Evolutionary conservation across 179 eudicot species (phyloP).

Genomic region (Pouteria campechiana): DNA sequence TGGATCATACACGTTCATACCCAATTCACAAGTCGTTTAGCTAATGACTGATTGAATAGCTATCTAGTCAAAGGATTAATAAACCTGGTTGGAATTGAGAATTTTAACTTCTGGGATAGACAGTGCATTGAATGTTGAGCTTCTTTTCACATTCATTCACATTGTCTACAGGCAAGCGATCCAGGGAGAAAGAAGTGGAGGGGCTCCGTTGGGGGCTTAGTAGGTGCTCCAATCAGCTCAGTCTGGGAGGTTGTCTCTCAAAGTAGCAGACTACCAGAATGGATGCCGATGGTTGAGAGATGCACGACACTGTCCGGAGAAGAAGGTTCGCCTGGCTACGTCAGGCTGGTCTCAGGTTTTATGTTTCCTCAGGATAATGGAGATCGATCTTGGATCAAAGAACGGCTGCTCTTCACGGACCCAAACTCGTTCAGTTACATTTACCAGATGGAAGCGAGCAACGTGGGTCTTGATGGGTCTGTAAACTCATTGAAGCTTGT

Average conservation of each 20-base stretch:
- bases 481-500: slow-evolving; percentile 18
- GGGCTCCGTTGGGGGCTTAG: slow-evolving; percentile 26
- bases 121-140: too few relatives aligned
- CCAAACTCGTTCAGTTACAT: slow-evolving; percentile 9
- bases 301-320: slow-evolving; percentile 19
- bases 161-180: slow-evolving; percentile 3
- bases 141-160: neutral
- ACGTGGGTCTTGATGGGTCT: slow-evolving; percentile 31
- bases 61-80: neutral
- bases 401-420: slow-evolving; percentile 19
- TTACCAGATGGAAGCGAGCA: slow-evolving; percentile 27
- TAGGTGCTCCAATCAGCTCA: slow-evolving; percentile 25
- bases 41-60: too few relatives aligned
- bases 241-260: slow-evolving; percentile 26
- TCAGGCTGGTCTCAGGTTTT: slow-evolving; percentile 29
- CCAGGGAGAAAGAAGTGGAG: slow-evolving; percentile 11
- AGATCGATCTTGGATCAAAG: slow-evolving; percentile 41
- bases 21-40: too few relatives aligned
- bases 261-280: slow-evolving; percentile 16
- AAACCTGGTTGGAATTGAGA: slow-evolving; percentile 6
- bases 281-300: slow-evolving; percentile 36
- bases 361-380: slow-evolving; percentile 34
- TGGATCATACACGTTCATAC: too few relatives aligned
- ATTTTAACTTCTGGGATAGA: neutral
- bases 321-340: slow-evolving; percentile 21